phyloP scores from a whole-genome alignment of 805 yeast species.

The Scheffersomyces lignosus region DNA sequence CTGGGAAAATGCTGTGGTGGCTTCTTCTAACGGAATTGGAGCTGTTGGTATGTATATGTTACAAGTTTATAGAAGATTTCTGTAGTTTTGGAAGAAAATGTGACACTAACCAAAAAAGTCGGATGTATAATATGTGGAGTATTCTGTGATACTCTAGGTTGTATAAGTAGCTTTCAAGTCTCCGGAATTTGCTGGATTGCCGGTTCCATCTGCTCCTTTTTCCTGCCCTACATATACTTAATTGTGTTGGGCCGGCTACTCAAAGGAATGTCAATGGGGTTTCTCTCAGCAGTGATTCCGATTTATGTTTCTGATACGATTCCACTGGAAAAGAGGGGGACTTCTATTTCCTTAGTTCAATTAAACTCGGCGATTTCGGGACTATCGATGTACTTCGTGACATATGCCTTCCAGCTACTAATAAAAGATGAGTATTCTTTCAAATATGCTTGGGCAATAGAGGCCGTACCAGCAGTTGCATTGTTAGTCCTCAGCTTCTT shows the following conservation, averaged over 20 bases:
- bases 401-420: conserved; percentile 11
- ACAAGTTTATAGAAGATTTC: no score
- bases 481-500: conserved; percentile 17
- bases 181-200: conserved; percentile 27
- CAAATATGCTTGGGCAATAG: conserved; percentile 19
- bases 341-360: conserved; percentile 23
- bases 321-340: conserved; percentile 21
- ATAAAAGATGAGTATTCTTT: conserved; percentile 11
- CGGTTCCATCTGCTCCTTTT: conserved; percentile 23
- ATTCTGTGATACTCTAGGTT: conserved; percentile 29
- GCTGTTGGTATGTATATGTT: conserved; percentile 32
- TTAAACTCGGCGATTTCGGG: conserved; percentile 11
- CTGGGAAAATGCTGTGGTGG: conserved; percentile 25
- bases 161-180: conserved; percentile 21
- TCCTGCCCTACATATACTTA: conserved; percentile 24
- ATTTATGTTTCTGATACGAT: conserved; percentile 32
- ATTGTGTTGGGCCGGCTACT: conserved; percentile 28
- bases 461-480: conserved; percentile 18
- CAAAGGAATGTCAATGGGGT: conserved; percentile 34
- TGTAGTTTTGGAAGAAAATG: no score
- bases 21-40: conserved; percentile 31
- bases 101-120: no score
- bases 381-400: conserved; percentile 7
- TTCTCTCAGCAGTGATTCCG: conserved; percentile 29
- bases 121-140: conserved; percentile 32